Evolutionary conservation across 116 monocot species (phyloP), one percentile per base, ranked within the genome.

Genomic region (Thalassia testudinum): DNA sequence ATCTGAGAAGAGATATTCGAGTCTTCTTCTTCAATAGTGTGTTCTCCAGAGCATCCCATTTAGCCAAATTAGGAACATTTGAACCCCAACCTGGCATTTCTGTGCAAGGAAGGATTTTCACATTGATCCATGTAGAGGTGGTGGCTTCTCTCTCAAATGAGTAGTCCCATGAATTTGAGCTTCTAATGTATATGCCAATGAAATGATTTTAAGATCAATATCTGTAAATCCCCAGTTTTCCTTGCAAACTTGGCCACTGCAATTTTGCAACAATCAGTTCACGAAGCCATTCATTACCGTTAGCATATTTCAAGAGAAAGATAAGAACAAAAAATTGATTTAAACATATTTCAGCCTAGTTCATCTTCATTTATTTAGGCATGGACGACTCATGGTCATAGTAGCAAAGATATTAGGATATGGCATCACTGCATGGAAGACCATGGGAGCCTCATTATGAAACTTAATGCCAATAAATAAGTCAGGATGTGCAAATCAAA

Each of bases 71-170:
- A 21, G 79, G 76, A 50, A 97, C 97, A 66, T 97, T 97, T 27
- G 73, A 70, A 51, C 89, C 97, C 97, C 97, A 97, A 13, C 97
- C 89, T 47, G 97, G 89, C 85, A 97, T 72, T 34, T 76, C 66
- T 52, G 54, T 44, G 42, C 89, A 81, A 50, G 62, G 63, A 15
- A 95, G 62, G n/a, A 44, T 69, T 59, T 70, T 88, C 23, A 85
- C 81, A 56, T 75, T 85, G 0, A 88, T 61, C 26, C 58, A 49
- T 58, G 72, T 43, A 95, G 71, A 15, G 81, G 82, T 25, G 89
- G 89, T 37, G 89, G 97, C 2, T 43, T 47, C 14, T 82, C 79
- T 47, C 77, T 79, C 8, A 97, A 66, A 68, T 97, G 97, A 49
- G 14, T 50, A 24, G 82, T 77, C 10, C 89, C 85, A 55, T 89